Evolutionary conservation across 352 stramenopile species (phyloP).

Genomic region (Globisporangium carolinianum): DNA sequence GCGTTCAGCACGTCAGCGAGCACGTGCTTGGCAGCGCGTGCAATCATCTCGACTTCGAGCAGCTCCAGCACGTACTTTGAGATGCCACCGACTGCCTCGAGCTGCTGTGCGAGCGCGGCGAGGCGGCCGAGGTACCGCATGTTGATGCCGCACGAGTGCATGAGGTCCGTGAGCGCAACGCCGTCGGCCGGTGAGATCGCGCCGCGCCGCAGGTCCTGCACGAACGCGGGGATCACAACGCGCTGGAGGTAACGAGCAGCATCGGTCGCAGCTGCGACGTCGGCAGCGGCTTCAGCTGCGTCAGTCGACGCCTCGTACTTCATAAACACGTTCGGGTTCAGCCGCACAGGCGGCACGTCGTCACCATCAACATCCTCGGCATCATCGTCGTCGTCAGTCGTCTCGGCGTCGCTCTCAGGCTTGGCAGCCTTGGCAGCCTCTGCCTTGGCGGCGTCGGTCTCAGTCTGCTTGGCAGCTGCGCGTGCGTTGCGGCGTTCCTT

Average conservation of each 20-base stretch:
- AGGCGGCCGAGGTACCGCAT: slow-evolving; percentile 94
- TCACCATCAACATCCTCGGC: slow-evolving; percentile 41
- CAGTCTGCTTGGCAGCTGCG: slow-evolving; percentile 22
- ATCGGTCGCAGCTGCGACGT: slow-evolving; percentile 68
- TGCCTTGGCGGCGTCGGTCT: slow-evolving; percentile 31
- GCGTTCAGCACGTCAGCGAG: slow-evolving; percentile 65
- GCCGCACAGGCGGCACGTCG: slow-evolving; percentile 40
- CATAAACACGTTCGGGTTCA: slow-evolving; percentile 90
- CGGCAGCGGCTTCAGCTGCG: slow-evolving; percentile 44
- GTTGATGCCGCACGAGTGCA: slow-evolving; percentile 95
- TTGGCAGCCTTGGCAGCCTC: slow-evolving; percentile 20
- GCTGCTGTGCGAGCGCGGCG: slow-evolving; percentile 80
- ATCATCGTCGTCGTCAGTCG: slow-evolving; percentile 20
- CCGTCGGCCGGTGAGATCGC: slow-evolving; percentile 86
- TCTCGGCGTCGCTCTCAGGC: slow-evolving; percentile 21
- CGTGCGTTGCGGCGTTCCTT: slow-evolving; percentile 46
- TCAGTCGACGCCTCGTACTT: slow-evolving; percentile 79
- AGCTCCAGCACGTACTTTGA: slow-evolving; percentile 93
- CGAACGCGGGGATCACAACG: slow-evolving; percentile 81
- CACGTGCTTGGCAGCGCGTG: slow-evolving; percentile 87
- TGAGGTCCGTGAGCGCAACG: slow-evolving; percentile 87
- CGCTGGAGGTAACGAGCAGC: slow-evolving; percentile 79
- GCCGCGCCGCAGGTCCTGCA: slow-evolving; percentile 77
- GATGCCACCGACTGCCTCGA: slow-evolving; percentile 84
- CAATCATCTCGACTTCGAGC: slow-evolving; percentile 95